Evolutionary conservation across 805 yeast species (phyloP).

Genomic region (Sugiyamaella marilandica): DNA sequence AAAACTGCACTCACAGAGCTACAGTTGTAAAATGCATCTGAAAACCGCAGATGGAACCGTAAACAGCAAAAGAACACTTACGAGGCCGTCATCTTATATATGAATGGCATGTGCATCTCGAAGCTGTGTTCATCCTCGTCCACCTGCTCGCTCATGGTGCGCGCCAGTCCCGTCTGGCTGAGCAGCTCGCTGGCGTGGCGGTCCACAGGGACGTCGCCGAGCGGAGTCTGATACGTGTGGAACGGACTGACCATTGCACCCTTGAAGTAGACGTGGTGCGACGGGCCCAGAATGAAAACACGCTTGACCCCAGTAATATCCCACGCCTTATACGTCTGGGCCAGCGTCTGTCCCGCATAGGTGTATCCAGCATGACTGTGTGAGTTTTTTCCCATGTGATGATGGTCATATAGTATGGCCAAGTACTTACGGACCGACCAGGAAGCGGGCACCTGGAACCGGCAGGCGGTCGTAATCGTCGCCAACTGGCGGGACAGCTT

Average conservation of each 20-base stretch:
- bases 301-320: conserved; percentile 50
- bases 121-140: conserved; percentile 89
- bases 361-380: conserved; percentile 83
- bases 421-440: conserved; percentile 49
- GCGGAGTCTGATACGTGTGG: conserved; percentile 67
- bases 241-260: conserved; percentile 54
- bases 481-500: conserved; percentile 28
- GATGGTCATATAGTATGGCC: not conserved
- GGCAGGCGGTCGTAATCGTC: conserved; percentile 23
- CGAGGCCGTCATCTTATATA: conserved; percentile 41
- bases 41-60: too few relatives aligned
- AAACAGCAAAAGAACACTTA: not conserved
- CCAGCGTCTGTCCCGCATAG: conserved; percentile 74
- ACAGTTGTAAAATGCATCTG: too few relatives aligned
- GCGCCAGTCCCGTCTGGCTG: conserved; percentile 40
- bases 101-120: conserved; percentile 88
- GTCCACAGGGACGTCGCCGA: conserved; percentile 73
- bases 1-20: too few relatives aligned
- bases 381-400: conserved; percentile 3
- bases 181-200: conserved; percentile 31
- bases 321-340: conserved; percentile 69
- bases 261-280: conserved; percentile 80
- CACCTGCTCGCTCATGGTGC: conserved; percentile 49
- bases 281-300: conserved; percentile 84
- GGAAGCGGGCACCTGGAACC: conserved; percentile 43